Evolutionary conservation across 805 yeast species (phyloP).

Genomic region (Saturnispora halmiae): DNA sequence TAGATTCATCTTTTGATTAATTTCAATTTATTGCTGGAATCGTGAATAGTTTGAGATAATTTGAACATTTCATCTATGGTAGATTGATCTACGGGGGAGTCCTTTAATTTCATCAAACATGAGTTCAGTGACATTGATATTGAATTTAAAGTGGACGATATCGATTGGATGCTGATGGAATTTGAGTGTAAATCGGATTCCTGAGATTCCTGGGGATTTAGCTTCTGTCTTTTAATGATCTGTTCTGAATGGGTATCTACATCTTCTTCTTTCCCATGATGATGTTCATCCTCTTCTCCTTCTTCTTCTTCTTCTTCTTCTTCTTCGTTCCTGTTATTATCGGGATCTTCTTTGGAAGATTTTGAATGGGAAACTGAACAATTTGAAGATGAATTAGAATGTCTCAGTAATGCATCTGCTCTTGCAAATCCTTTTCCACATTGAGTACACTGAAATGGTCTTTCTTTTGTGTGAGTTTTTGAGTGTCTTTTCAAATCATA

Average conservation of each 20-base stretch:
- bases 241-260: too few relatives aligned
- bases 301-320: too few relatives aligned
- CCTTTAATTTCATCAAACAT: not conserved
- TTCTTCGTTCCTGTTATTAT: too few relatives aligned
- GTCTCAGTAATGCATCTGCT: constrained; percentile 68
- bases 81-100: too few relatives aligned
- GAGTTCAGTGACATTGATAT: not conserved
- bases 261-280: too few relatives aligned
- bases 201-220: not conserved
- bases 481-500: constrained; percentile 73
- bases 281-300: too few relatives aligned
- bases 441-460: constrained; percentile 50
- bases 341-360: too few relatives aligned
- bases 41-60: not conserved
- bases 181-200: too few relatives aligned
- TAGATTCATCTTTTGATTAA: not conserved
- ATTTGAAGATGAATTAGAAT: constrained; percentile 36
- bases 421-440: constrained; percentile 65
- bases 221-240: too few relatives aligned
- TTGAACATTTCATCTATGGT: not conserved
- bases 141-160: not conserved
- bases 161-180: not conserved
- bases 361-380: too few relatives aligned
- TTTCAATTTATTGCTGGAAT: too few relatives aligned
- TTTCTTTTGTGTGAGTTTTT: constrained; percentile 68